Evolutionary conservation across 352 stramenopile species (phyloP), one percentile per base, ranked within the genome.

Genomic region (Phytophthora syringae): DNA sequence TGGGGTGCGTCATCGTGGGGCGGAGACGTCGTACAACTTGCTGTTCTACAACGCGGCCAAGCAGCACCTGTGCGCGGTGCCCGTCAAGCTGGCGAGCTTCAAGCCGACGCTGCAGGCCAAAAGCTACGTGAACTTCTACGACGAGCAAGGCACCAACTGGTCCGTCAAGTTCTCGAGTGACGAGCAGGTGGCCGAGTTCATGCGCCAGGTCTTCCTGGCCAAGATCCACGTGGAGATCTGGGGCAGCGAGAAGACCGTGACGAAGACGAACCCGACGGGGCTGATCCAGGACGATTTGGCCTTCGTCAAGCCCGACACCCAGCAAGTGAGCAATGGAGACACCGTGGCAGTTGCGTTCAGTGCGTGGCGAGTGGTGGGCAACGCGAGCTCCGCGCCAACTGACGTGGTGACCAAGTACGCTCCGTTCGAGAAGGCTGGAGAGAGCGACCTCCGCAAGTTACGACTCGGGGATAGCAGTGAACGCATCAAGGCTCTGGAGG

Each of bases 401-500:
- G 86, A 94, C 27, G 71, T 94, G 7, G 67, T 94, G 42, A 88
- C 76, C 27, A 94, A 94, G 60, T 94, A 94, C 59, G 52, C 81
- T 40, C 83, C 86, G 11, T 94, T 94, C 71, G 86, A 94, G 49
- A 83, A 88, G 45, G 70, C 79, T 3, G 67, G 36, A 6, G 77
- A 80, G 7, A 25, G 48, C 16, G 79, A 88, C 12, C 49, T 92
- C 30, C 80, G 82, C 58, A 94, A 94, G 61, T 86, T 94, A 54
- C 80, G 82, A 32, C 67, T 94, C 25, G 86, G 83, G 43, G 92
- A 96, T 24, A 82, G 85, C 44, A 84, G 67, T 13, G 79, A 95
- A 59, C 85, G 89, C 11, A 82, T 98, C 28, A 92, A 94, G 25
- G 92, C 92, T 32, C 64, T 98, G 39, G 94, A 98, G 67, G 79